Percentiles rank a stretch among this genome's conserved stretches.
Conservation (phyloP, 2,329 filamentous ascomycete genomes). For the Trichoderma asperellum region DNA sequence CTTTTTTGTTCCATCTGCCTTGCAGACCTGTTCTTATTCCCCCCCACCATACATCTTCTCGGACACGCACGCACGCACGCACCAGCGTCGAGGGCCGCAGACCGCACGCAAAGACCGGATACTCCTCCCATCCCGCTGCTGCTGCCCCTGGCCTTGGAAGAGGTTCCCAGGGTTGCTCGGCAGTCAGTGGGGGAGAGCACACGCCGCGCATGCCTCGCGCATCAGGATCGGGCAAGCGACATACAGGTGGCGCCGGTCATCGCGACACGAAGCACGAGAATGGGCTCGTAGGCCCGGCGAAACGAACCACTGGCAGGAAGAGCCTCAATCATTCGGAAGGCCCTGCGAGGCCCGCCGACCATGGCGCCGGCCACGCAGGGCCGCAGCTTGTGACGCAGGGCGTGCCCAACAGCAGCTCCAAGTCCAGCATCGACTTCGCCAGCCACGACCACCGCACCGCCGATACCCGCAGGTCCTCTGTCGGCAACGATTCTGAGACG, state of each 20-base stretch:
- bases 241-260: slow-evolving; percentile 64
- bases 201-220: slow-evolving; percentile 63
- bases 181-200: slow-evolving; percentile 42
- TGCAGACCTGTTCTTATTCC: slow-evolving; percentile 28
- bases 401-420: slow-evolving; percentile 43
- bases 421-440: slow-evolving; percentile 34
- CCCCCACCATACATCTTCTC: slow-evolving; percentile 23
- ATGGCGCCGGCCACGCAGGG: slow-evolving; percentile 40
- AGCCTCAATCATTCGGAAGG: slow-evolving; percentile 51
- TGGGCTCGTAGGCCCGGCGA: slow-evolving; percentile 70
- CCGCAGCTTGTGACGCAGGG: slow-evolving; percentile 36
- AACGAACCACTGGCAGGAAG: slow-evolving; percentile 49
- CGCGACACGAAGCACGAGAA: slow-evolving; percentile 82
- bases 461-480: slow-evolving; percentile 52
- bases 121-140: slow-evolving; percentile 37
- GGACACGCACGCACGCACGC: background rate
- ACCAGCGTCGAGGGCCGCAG: slow-evolving; percentile 25
- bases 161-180: slow-evolving; percentile 42
- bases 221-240: slow-evolving; percentile 63
- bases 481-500: slow-evolving; percentile 58
- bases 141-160: slow-evolving; percentile 43
- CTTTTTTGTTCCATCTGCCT: background rate
- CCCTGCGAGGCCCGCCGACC: slow-evolving; percentile 43
- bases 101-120: slow-evolving; percentile 24
- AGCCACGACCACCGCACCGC: slow-evolving; percentile 43